A percentile compares a stretch with the other conserved stretches of the same genome.
These are phyloP conservation scores for Colletotrichum agaves DNA, from an alignment of 2,329 filamentous ascomycete genomes.

Conservation along the genomic window DNA sequence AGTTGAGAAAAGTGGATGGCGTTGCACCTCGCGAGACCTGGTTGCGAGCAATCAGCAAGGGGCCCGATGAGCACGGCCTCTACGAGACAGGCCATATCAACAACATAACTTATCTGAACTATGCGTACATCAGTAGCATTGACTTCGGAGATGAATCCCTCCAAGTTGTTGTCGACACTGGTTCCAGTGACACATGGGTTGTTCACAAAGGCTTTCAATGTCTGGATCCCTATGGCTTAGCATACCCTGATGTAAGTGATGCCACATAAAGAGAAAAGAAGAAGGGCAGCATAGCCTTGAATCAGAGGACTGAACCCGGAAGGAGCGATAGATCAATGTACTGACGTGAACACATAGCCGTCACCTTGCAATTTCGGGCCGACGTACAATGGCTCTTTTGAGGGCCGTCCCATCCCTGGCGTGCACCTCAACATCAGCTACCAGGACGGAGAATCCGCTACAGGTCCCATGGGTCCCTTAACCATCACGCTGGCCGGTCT, in stretches of 20 bases:
- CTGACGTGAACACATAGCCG: neutral
- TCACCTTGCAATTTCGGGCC: conserved; percentile 41
- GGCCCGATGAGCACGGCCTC: neutral
- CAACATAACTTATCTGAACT: conserved; percentile 16
- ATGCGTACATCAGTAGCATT: conserved; percentile 36
- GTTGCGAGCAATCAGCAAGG: neutral
- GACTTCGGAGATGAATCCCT: conserved; percentile 48
- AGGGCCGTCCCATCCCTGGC: conserved; percentile 46
- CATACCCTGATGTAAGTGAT: neutral
- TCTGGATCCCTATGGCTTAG: conserved; percentile 39
- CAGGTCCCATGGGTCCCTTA: conserved; percentile 51
- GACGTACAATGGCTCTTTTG: conserved; percentile 46
- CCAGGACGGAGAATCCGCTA: conserved; percentile 54
- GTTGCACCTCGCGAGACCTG: neutral
- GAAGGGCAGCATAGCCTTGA: neutral
- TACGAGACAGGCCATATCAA: neutral
- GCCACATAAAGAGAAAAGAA: neutral
- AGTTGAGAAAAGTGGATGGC: neutral
- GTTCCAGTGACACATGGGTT: conserved; percentile 60
- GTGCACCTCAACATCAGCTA: conserved; percentile 57
- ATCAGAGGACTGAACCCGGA: too few species aligned
- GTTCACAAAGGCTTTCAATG: conserved; percentile 48
- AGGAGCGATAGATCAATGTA: too few species aligned
- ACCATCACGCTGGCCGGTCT: conserved; percentile 57
- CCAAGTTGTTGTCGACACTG: conserved; percentile 56